Percentiles rank a stretch among this genome's conserved stretches.
These are phyloP conservation scores for Rauvolfia tetraphylla DNA, from an alignment of 257 asterid genomes.

Conservation along the genomic window DNA sequence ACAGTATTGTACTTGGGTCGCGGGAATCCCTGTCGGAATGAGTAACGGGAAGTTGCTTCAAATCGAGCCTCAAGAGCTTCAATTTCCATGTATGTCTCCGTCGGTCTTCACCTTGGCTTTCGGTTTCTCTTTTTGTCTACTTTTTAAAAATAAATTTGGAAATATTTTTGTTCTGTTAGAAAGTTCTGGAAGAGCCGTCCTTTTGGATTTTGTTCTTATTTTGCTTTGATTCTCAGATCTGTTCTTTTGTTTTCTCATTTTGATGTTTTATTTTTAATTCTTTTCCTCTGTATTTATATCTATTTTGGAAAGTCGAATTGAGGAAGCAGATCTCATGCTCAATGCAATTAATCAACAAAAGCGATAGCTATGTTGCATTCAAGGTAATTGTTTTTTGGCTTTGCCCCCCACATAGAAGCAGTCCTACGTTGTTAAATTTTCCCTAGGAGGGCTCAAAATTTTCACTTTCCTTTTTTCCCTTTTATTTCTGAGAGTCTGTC, in stretches of 20 bases:
- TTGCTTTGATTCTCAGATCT: slow-evolving; percentile 30
- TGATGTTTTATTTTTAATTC: slow-evolving; percentile 15
- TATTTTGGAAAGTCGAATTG: slow-evolving; percentile 53
- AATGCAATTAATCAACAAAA: slow-evolving; percentile 60
- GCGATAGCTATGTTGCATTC: slow-evolving; percentile 63
- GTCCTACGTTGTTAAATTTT: not conserved
- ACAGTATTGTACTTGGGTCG: not conserved
- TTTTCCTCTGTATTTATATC: slow-evolving; percentile 13
- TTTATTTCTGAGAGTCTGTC: not conserved
- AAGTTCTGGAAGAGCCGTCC: not conserved
- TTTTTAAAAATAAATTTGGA: not conserved
- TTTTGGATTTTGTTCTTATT: not conserved
- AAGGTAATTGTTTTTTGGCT: slow-evolving; percentile 45
- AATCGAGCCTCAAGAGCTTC: slow-evolving; percentile 78
- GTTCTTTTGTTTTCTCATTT: slow-evolving; percentile 14
- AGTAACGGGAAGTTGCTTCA: slow-evolving; percentile 57
- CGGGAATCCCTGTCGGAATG: slow-evolving; percentile 23
- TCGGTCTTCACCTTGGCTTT: not conserved
- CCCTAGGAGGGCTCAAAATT: slow-evolving; percentile 6
- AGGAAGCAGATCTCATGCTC: slow-evolving; percentile 88
- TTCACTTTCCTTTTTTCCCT: not conserved
- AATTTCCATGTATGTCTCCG: slow-evolving; percentile 48
- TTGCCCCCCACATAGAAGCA: not conserved
- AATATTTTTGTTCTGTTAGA: not conserved
- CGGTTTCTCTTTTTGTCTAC: not conserved